Percentiles rank a stretch among this genome's conserved stretches.
phyloP scores from a whole-genome alignment of 305 asterid species.

The Stenogyne calaminthoides region DNA sequence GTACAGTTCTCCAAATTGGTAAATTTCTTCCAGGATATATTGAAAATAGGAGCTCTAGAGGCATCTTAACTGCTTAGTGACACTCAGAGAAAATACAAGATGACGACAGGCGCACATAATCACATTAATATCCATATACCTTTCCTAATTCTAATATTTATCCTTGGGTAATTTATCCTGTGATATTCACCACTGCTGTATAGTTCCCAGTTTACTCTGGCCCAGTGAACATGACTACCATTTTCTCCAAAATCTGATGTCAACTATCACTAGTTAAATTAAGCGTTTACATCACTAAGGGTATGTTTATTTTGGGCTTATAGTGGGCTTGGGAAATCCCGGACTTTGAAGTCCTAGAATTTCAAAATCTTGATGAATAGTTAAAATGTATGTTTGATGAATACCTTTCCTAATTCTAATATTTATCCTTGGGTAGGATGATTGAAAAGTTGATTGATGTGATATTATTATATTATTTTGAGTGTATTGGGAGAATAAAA shows the following conservation, averaged over 20 bases:
- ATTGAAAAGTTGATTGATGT: no score
- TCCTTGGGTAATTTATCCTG: slow-evolving; percentile 7
- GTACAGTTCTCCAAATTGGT: slow-evolving; percentile 38
- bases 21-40: slow-evolving; percentile 12
- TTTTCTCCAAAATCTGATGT: slow-evolving; percentile 2
- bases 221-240: neutral
- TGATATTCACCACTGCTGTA: neutral
- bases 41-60: slow-evolving; percentile 10
- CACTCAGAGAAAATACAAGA: no score
- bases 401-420: no score
- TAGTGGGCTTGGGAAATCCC: no score
- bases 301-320: no score
- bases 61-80: neutral
- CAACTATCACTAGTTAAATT: neutral
- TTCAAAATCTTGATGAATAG: no score
- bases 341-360: no score
- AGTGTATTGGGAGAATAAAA: no score
- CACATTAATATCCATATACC: neutral
- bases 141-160: neutral
- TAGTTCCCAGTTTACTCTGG: neutral
- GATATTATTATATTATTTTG: no score
- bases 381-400: no score
- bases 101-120: no score
- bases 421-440: no score
- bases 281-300: neutral